Conservation (phyloP, 495 filamentous ascomycete genomes). For the Pyrenopolyporus hunteri region DNA sequence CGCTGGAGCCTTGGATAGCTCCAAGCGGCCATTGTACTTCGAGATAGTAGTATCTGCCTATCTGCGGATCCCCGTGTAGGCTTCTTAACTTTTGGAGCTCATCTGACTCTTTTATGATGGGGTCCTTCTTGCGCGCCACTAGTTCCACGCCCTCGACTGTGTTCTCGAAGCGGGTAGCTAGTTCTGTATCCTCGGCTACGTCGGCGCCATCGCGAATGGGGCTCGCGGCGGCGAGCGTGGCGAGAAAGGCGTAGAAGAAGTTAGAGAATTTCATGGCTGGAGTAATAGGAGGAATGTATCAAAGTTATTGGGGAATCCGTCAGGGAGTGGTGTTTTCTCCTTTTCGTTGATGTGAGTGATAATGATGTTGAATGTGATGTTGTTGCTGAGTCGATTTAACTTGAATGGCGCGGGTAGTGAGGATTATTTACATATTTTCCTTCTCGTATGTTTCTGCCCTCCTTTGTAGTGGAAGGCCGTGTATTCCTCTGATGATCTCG, state of each 20-base stretch:
- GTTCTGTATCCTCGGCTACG: background rate
- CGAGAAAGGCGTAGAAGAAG: conserved; percentile 27
- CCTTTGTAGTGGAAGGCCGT: too few relatives aligned
- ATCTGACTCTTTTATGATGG: background rate
- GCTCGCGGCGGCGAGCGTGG: conserved; percentile 24
- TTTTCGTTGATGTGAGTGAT: too few relatives aligned
- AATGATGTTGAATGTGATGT: too few relatives aligned
- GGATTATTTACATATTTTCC: too few relatives aligned
- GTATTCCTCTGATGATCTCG: too few relatives aligned
- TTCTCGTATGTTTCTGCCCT: too few relatives aligned
- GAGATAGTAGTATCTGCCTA: conserved; percentile 31
- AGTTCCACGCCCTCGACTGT: background rate
- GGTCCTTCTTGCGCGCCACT: background rate
- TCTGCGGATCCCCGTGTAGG: conserved; percentile 1
- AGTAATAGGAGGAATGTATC: background rate
- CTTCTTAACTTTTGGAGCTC: conserved; percentile 8
- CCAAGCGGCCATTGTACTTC: background rate
- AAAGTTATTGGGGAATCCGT: too few relatives aligned
- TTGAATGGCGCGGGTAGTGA: too few relatives aligned
- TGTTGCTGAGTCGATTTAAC: too few relatives aligned
- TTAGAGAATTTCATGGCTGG: conserved; percentile 24
- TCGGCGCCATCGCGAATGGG: conserved; percentile 14
- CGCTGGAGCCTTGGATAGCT: background rate
- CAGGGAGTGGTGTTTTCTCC: too few relatives aligned
- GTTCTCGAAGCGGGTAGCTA: background rate